Base-by-base conservation (phyloP, 176 grass and related monocot genomes). In the Rhynchospora breviuscula region DNA sequence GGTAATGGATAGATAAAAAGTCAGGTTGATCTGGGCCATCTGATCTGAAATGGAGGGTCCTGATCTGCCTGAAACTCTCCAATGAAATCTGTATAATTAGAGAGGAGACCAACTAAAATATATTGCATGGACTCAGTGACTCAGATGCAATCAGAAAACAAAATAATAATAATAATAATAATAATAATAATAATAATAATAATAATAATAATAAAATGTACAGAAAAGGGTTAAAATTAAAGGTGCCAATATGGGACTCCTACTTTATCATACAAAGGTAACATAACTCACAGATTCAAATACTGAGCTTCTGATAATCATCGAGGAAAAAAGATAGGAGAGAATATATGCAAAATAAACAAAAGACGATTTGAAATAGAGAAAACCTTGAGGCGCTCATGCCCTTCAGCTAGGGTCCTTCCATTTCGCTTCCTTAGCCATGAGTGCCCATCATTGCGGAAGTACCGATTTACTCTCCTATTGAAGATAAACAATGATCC, bases 401-500 rank as follows among this genome's bases (percentile, higher is more conserved):
- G 97, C 21, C 86, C 88, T 96, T 99, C 97, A 10, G 82, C 84
- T 84, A 86, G 59, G 17, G 84, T 88, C 76, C 84, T 99, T 43
- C 97, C 93, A 23, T 86, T 86, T 79, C 8, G 86, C 86, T 93
- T 99, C 87, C 86, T 99, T 71, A 52, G 67, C 97, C 97, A 99
- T 53, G 59, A 84, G 35, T 87, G 87, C 49, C 93, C 97, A 88
- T 99, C 97, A 68, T 89, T 92, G 59, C 97, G 87, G 63, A 93
- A 99, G 84, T 82, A 85, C 7, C 96, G 91, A 88, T 92, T 88
- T 77, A 99, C 87, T 81, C 93, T 92, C 35, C 84, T 88, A 77
- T 99, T 93, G 89, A 92, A 99, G 80, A 99, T 91, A 79, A 92
- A 96, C 84, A 94, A 91, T 59, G 88, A 90, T 83, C 97, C 97